Evolutionary conservation across 2,329 filamentous ascomycete species (phyloP), one percentile per base, ranked within the genome.

Genomic region (Shiraia bambusicola): DNA sequence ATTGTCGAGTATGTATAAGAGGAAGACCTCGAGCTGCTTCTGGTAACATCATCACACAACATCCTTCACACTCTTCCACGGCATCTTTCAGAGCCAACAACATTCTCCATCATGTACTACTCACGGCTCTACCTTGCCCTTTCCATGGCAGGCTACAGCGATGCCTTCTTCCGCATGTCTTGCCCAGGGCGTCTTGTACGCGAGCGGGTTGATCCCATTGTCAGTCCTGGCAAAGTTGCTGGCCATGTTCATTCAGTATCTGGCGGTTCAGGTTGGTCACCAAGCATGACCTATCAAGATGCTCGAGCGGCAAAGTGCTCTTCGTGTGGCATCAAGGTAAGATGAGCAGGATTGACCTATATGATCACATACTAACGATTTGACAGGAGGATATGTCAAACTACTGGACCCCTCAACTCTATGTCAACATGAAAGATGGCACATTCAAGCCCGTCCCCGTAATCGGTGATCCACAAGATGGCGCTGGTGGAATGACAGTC

Each of bases 361-460:
- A 11, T 2, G 3, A 2, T 25, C 16, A 12, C 16, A 17, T 28
- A 2, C 39, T 50, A 14, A 54, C 28, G 25, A 22, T 9, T 17
- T 10, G 27, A 14, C 22, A 54, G 51, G 48, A 56, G 16, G 50
- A 57, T 10, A 50, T 57, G 62, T 86, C 80, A 54, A 85, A 85
- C 67, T 91, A 92, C 74, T 91, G 87, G 87, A 82, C 83, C 41
- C 86, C 87, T 1, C 74, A 75, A 19, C 71, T 91, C 2, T 90
- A 83, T 70, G 89, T 84, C 55, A 67, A 86, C 50, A 50, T 51
- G 17, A 54, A 63, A 37, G 56, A 65, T 29, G 56, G 52, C 16
- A 58, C 53, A 5, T 62, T 88, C 53, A 79, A 83, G 65, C 75
- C 77, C 26, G 86, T 90, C 13, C 75, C 82, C 7, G 72, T 78